Evolutionary conservation across 2,329 filamentous ascomycete genomes (phyloP).

Genomic region (Anisogramma anomala): DNA sequence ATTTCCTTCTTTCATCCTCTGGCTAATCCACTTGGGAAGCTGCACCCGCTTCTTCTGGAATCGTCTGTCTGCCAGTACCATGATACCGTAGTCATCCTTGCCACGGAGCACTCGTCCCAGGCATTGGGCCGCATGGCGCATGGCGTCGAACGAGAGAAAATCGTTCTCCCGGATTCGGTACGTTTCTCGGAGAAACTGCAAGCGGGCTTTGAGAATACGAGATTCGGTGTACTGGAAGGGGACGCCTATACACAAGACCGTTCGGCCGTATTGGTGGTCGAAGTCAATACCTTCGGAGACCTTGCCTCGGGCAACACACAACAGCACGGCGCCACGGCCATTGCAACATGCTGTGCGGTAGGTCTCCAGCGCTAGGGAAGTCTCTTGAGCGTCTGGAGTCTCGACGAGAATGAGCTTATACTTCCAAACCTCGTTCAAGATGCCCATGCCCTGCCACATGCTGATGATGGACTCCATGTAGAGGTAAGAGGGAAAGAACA

Average conservation of each 20-base stretch:
- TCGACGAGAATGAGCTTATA: constrained; percentile 97
- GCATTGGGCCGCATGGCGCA: constrained; percentile 97
- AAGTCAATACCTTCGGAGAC: constrained; percentile 98
- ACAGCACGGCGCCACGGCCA: constrained; percentile 79
- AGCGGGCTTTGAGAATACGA: constrained; percentile 83
- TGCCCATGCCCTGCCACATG: constrained; percentile 99
- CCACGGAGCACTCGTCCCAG: constrained; percentile 86
- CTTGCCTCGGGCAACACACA: constrained; percentile 94
- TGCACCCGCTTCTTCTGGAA: constrained; percentile 87
- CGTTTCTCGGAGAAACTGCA: constrained; percentile 93
- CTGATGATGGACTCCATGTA: constrained; percentile 99
- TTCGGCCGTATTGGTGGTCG: constrained; percentile 94
- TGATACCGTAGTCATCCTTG: constrained; percentile 99
- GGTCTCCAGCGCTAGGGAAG: constrained; percentile 85
- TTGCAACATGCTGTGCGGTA: constrained; percentile 98
- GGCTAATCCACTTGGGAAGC: constrained; percentile 92
- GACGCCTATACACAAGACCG: constrained; percentile 90
- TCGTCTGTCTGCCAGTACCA: constrained; percentile 89
- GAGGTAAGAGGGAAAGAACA: constrained; percentile 96
- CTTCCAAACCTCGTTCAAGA: constrained; percentile 95
- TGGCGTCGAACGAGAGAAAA: constrained; percentile 96
- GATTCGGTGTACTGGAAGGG: constrained; percentile 99
- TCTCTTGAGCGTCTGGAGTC: constrained; percentile 95
- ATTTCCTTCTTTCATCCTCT: constrained; percentile 74
- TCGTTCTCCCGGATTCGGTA: constrained; percentile 96